These are phyloP conservation scores for Plasmodium berghei DNA, from an alignment of 169 alveolate species.

Conservation along the genomic window DNA sequence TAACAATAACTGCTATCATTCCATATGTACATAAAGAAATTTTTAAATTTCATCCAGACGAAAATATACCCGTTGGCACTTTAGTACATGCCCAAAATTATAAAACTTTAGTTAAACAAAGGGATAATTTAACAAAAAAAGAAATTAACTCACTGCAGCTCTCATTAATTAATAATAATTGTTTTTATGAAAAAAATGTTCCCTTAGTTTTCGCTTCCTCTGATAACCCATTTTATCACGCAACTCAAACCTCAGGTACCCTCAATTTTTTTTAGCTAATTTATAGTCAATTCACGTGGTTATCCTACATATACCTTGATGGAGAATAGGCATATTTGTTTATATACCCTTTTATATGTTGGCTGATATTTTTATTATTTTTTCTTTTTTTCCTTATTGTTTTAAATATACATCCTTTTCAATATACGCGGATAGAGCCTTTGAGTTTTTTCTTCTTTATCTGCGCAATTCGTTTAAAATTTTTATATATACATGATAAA, in stretches of 20 bases:
- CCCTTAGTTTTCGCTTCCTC: constrained; percentile 58
- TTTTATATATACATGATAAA: too few relatives aligned
- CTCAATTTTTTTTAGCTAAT: constrained; percentile 28
- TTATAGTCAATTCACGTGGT: too few relatives aligned
- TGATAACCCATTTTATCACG: constrained; percentile 38
- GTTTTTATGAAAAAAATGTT: constrained; percentile 56
- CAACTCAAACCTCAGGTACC: constrained; percentile 20
- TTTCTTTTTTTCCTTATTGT: too few relatives aligned
- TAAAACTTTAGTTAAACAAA: constrained; percentile 58
- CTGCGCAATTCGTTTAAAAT: too few relatives aligned
- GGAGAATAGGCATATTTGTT: too few relatives aligned
- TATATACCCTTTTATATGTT: too few relatives aligned
- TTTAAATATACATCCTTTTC: too few relatives aligned
- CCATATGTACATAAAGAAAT: constrained; percentile 57
- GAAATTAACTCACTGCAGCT: constrained; percentile 31
- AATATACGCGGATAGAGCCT: too few relatives aligned
- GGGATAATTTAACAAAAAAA: constrained; percentile 68
- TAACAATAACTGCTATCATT: constrained; percentile 55
- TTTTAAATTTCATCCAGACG: constrained; percentile 15
- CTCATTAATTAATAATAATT: constrained; percentile 29
- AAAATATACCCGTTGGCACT: constrained; percentile 46
- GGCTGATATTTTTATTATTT: too few relatives aligned
- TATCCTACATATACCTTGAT: too few relatives aligned
- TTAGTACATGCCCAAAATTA: constrained; percentile 53
- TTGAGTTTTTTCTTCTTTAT: too few relatives aligned